Evolutionary conservation across 345 rosid genomes (phyloP).

Genomic region (Pistacia integerrima): DNA sequence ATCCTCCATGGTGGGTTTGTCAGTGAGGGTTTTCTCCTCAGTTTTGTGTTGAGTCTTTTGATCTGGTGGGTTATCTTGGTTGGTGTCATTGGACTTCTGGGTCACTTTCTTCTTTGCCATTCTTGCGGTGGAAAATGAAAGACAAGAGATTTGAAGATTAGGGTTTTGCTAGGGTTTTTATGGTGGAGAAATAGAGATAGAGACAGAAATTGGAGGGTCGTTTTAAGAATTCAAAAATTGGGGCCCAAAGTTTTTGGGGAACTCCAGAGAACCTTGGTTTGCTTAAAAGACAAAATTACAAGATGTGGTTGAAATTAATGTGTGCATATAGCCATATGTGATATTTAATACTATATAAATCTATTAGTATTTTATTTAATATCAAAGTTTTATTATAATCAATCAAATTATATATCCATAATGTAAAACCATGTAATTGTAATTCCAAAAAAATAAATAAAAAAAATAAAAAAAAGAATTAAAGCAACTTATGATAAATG

Average conservation of each 20-base stretch:
- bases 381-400: too few species aligned
- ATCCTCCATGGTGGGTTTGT: constrained; percentile 40
- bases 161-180: constrained; percentile 46
- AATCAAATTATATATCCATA: too few species aligned
- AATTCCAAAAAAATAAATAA: too few species aligned
- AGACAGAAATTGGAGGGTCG: constrained; percentile 11
- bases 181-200: constrained; percentile 29
- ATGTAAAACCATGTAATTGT: too few species aligned
- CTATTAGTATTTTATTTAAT: too few species aligned
- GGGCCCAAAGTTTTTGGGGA: constrained; percentile 36
- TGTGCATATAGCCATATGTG: too few species aligned
- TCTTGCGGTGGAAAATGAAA: constrained; percentile 9
- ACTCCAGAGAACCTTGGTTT: neutral
- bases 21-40: constrained; percentile 14
- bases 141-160: constrained; percentile 25
- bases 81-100: constrained; percentile 20
- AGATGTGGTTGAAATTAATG: too few species aligned
- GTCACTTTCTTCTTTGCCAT: constrained; percentile 57
- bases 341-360: too few species aligned
- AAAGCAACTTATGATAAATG: too few species aligned
- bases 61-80: constrained; percentile 18
- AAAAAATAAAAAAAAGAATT: too few species aligned
- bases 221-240: constrained; percentile 37
- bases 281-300: neutral
- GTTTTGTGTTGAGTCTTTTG: constrained; percentile 12